Conservation (phyloP, 2,329 filamentous ascomycete genomes). For the Cladobotryum protrusum region DNA sequence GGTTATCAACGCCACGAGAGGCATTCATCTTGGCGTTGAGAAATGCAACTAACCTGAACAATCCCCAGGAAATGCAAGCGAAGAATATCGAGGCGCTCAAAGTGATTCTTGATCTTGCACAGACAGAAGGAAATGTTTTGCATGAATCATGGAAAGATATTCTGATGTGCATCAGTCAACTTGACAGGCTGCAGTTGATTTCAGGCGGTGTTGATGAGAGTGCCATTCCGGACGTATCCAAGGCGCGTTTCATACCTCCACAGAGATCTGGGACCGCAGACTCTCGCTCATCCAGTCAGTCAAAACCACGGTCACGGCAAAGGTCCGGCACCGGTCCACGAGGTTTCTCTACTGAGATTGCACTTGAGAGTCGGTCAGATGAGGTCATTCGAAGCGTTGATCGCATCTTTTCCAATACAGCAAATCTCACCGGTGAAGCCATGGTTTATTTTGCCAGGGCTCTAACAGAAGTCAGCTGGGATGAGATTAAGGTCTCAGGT, state of each 20-base stretch:
- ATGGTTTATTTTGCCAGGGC: slow-evolving; percentile 94
- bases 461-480: slow-evolving; percentile 94
- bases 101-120: slow-evolving; percentile 82
- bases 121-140: slow-evolving; percentile 85
- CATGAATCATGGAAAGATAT: slow-evolving; percentile 93
- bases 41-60: slow-evolving; percentile 93
- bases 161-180: slow-evolving; percentile 88
- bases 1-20: slow-evolving; percentile 85
- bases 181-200: slow-evolving; percentile 91
- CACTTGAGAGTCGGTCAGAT: slow-evolving; percentile 84
- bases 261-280: slow-evolving; percentile 48
- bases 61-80: slow-evolving; percentile 86
- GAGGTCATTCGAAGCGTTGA: slow-evolving; percentile 92
- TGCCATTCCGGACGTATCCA: slow-evolving; percentile 83
- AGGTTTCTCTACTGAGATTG: slow-evolving; percentile 70
- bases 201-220: slow-evolving; percentile 92
- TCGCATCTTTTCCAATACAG: slow-evolving; percentile 93
- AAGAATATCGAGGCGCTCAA: slow-evolving; percentile 96
- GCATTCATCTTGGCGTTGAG: slow-evolving; percentile 91
- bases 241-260: slow-evolving; percentile 64
- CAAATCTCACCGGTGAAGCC: slow-evolving; percentile 84
- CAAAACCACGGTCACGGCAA: slow-evolving; percentile 40
- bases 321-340: slow-evolving; percentile 55
- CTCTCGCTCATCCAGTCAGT: slow-evolving; percentile 62
- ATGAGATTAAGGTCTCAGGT: slow-evolving; percentile 95